These are phyloP conservation scores for Forsythia suspensa DNA, from an alignment of 257 asterid genomes.

Conservation along the genomic window DNA sequence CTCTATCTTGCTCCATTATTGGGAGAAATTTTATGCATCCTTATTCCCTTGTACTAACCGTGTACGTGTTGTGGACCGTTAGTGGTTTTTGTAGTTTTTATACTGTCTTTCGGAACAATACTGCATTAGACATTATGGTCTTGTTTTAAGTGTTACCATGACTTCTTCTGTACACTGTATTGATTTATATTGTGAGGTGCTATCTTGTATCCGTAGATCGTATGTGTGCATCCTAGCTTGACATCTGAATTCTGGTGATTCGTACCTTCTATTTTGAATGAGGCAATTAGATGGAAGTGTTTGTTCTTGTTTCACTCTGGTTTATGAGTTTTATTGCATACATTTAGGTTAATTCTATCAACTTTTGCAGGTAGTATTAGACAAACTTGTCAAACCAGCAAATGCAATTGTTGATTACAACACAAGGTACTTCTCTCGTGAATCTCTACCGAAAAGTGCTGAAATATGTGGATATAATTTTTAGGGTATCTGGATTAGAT, in stretches of 20 bases:
- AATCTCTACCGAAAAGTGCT: slow-evolving; percentile 10
- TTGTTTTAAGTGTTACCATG: neutral
- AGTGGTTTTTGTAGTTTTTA: neutral
- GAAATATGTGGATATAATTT: neutral
- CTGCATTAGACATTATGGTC: neutral
- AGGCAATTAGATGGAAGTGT: neutral
- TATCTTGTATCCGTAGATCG: neutral
- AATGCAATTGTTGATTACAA: slow-evolving; percentile 89
- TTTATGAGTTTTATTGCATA: slow-evolving; percentile 1
- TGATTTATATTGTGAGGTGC: neutral
- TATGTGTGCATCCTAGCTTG: neutral
- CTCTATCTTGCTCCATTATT: neutral
- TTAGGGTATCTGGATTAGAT: neutral
- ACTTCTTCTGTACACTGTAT: neutral
- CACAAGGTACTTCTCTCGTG: slow-evolving; percentile 62
- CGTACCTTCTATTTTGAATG: neutral
- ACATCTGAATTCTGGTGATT: slow-evolving; percentile 4
- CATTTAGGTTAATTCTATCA: slow-evolving; percentile 30
- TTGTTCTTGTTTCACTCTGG: slow-evolving; percentile 14
- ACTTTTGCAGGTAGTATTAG: slow-evolving; percentile 77
- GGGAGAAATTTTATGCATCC: neutral
- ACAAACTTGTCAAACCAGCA: slow-evolving; percentile 87
- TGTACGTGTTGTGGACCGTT: neutral
- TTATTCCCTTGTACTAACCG: neutral
- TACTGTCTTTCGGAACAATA: neutral